phyloP scores from a whole-genome alignment of 345 rosid genomes.

The Linum lewisii region DNA sequence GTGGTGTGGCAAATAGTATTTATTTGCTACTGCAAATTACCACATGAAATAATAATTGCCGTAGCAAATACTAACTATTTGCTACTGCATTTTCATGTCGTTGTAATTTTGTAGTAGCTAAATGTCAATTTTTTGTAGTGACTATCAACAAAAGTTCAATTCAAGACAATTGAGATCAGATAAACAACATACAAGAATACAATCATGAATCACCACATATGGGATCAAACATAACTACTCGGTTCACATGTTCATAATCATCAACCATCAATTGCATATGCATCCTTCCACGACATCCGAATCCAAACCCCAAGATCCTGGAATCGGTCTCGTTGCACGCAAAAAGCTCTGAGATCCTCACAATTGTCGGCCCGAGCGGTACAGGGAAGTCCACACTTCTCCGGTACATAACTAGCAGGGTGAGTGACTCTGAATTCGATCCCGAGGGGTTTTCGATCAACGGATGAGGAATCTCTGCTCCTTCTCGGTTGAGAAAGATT shows the following conservation, averaged over 20 bases:
- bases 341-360: constrained; percentile 52
- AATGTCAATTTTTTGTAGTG: no score
- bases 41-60: no score
- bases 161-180: no score
- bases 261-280: neutral
- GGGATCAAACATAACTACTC: neutral
- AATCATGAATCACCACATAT: no score
- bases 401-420: constrained; percentile 63
- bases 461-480: constrained; percentile 21
- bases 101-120: no score
- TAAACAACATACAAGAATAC: no score
- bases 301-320: constrained; percentile 44
- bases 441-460: constrained; percentile 40
- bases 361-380: constrained; percentile 79
- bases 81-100: no score
- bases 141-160: no score
- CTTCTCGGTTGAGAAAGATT: constrained; percentile 41
- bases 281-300: no score
- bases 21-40: no score
- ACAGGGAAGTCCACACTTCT: constrained; percentile 79
- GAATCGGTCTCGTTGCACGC: constrained; percentile 60
- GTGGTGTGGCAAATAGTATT: no score
- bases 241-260: neutral
- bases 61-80: no score
- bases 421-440: constrained; percentile 39